Base-by-base conservation (phyloP, 2,329 filamentous ascomycete species). In the Aspergillus vadensis region DNA sequence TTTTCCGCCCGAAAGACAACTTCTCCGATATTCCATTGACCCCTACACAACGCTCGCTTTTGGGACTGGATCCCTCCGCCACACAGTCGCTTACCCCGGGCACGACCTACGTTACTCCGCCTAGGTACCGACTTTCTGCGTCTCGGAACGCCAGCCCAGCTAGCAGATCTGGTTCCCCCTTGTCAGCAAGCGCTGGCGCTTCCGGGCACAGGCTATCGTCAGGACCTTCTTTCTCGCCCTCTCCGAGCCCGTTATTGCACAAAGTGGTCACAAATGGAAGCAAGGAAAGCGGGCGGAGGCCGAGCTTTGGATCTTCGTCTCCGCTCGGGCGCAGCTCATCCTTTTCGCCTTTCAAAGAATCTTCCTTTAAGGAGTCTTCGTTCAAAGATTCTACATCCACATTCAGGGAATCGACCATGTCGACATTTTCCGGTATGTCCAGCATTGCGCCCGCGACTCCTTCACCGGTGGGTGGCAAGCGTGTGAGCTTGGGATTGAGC, bases 21-120 rank as follows among this genome's bases (percentile, higher is more conserved):
- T 84, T 97, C 64, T 82, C 88, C 75, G 95, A 99, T 75, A 96
- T 99, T 54, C 88, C 94, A 63, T 85, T 99, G 66, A 97, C 94
- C 0, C 88, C 91, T n/a, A 87, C 88, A 12, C 95, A 98, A 80
- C 90, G 94, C 63, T 84, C 88, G 65, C 85, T 97, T 14, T 86
- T 99, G 55, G 93, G 92, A 51, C 86, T 99, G 3, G 85, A 89
- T 41, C 88, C 91, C 2, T 86, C 83, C 60, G 85, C 88, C 1
- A 85, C 80, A 2, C 80, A 85, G 2, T 85, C 89, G 0, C 74
- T 79, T 0, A 90, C 88, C 0, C 88, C 91, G 2, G 83, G 85
- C 56, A 88, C 89, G 44, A 85, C 85, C 59, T 96, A 91, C 76
- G 87, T 89, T 69, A 97, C 94, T 0, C 94, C 94, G 4, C 94